Base-by-base conservation (phyloP, 139 green algal genomes). In the Chlamydomonas asymmetrica region DNA sequence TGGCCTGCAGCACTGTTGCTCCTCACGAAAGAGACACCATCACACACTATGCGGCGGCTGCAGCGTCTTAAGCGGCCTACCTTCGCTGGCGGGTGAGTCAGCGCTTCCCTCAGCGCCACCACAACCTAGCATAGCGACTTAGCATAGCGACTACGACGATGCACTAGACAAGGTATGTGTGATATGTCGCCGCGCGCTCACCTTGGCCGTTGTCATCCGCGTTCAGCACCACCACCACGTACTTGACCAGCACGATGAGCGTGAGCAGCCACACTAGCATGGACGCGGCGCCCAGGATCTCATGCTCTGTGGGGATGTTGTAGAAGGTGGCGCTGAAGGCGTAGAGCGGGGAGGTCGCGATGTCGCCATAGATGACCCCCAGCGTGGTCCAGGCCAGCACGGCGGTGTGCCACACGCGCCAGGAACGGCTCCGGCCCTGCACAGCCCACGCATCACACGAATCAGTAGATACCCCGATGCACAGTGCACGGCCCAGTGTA, bases 251-350 rank as follows among this genome's bases (percentile, higher is more conserved):
- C 39, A 84, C 69, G 9, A 85, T 37, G 7, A 92, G 67, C 9
- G 77, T 95, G n/a, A 95, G 65, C 13, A 66, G 85, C 86, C 88
- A 95, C 63, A 95, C 84, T 23, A 95, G 84, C n/a, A 94, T 72
- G 13, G 77, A 88, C 1, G 78, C 23, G 7, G 69, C 75, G 9
- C 89, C 88, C 35, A 92, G 54, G 2, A 93, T 73, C 45, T 85
- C 65, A 0, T 32, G 37, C 3, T 63, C 60, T 9, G 27, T 35
- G 43, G 6, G 29, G 34, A 69, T 52, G 9, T 60, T 57, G 27
- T 69, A 68, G 50, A 93, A 90, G 13, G 82, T 80, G 31, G 62
- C 67, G 10, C 73, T 63, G 31, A 80, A 91, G 2, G 79, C 71
- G 73, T 94, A 95, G 18, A 95, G 75, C 8, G 88, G 86, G 22